A percentile compares a stretch with the other conserved stretches of the same genome.
Conservation (phyloP, 495 filamentous ascomycete genomes). For the Neurospora sp. region DNA sequence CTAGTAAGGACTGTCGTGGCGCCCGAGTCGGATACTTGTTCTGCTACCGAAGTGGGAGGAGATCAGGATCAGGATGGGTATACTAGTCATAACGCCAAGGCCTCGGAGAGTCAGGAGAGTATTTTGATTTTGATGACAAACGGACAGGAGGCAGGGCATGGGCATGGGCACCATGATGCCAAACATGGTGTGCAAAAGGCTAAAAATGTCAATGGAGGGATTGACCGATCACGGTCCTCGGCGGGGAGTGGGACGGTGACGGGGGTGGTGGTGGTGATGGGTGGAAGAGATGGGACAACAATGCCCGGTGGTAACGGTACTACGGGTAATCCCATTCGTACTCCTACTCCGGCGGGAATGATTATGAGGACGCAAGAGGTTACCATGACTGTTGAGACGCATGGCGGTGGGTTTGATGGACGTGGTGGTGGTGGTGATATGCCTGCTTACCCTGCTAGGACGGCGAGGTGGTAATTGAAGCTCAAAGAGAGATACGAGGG, state of each 20-base stretch:
- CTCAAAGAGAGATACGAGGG: too few relatives aligned
- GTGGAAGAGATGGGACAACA: background rate
- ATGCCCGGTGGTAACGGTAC: background rate
- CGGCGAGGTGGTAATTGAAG: background rate
- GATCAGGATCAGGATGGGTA: background rate
- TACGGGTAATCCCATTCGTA: background rate
- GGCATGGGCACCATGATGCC: background rate
- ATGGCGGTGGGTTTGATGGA: too few relatives aligned
- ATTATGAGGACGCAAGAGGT: background rate
- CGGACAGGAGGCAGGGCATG: background rate
- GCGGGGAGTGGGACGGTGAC: background rate
- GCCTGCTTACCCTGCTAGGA: background rate
- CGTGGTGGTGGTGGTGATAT: background rate
- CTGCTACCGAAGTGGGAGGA: background rate
- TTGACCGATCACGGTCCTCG: background rate
- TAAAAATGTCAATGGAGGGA: background rate
- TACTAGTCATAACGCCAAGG: background rate
- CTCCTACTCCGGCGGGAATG: background rate
- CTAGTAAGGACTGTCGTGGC: background rate
- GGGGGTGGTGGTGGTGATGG: background rate
- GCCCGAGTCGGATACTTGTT: background rate
- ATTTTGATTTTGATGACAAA: background rate
- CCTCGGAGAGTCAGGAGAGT: background rate
- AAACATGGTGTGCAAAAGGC: background rate
- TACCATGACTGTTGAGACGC: background rate